phyloP scores from a whole-genome alignment of 2,329 filamentous ascomycete species.

The Colletotrichum lindemuthianum region DNA sequence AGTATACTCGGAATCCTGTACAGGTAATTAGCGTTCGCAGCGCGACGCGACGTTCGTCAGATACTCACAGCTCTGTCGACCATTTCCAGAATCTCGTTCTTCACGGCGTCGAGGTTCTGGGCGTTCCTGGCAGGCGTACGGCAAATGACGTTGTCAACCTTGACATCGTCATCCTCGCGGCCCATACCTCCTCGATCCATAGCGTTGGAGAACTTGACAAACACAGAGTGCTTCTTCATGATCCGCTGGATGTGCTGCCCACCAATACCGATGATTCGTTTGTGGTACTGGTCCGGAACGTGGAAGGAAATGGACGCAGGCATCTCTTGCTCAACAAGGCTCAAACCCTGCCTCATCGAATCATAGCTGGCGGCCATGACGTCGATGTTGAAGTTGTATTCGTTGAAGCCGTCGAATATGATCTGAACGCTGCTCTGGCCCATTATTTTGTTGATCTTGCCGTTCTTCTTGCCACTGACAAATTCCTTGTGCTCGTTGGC shows the following conservation, averaged over 20 bases:
- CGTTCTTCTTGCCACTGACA: constrained; percentile 99
- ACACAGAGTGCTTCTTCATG: constrained; percentile 99
- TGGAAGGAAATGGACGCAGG: constrained; percentile 99
- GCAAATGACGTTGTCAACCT: constrained; percentile 99
- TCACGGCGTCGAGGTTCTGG: constrained; percentile 95
- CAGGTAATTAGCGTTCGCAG: constrained; percentile 10
- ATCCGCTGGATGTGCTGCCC: constrained; percentile 99
- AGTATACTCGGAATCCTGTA: constrained; percentile 92
- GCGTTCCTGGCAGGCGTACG: constrained; percentile 96
- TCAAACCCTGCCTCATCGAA: constrained; percentile 90
- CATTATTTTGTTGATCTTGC: constrained; percentile 99
- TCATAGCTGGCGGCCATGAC: constrained; percentile 93
- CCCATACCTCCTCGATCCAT: constrained; percentile 95
- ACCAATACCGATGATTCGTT: constrained; percentile 98
- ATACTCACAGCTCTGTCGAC: constrained; percentile 86
- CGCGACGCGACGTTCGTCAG: background rate
- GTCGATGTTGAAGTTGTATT: constrained; percentile 99
- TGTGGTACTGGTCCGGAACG: constrained; percentile 98
- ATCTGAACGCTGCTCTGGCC: constrained; percentile 99
- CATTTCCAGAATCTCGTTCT: constrained; percentile 99
- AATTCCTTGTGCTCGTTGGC: constrained; percentile 99
- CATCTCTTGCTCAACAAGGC: constrained; percentile 98
- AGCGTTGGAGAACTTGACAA: constrained; percentile 99
- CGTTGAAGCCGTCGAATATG: constrained; percentile 98
- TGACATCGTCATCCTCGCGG: constrained; percentile 97